Base-by-base conservation (phyloP, 2,329 filamentous ascomycete species). In the Colletotrichum tropicale region DNA sequence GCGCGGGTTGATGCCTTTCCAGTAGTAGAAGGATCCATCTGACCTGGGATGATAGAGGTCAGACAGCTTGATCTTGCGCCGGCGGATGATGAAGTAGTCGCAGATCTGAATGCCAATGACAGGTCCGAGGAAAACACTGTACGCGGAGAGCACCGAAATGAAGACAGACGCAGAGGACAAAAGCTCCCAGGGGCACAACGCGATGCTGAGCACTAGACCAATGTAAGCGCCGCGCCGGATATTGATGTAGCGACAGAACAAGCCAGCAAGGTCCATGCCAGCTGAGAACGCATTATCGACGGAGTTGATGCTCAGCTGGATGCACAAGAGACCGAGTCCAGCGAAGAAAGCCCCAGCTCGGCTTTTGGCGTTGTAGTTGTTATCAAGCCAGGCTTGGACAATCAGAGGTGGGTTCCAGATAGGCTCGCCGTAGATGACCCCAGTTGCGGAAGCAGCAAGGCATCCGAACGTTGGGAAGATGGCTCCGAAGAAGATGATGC, bases 181-280 rank as follows among this genome's bases (percentile, higher is more conserved):
- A 0, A 91, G 83, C 71, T 90, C 82, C 89, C 89, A 91, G 0
- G 89, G 89, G 74, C 87, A 87, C 48, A 86, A 83, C 0, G 84
- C 83, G 38, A 88, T 86, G 15, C 84, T 85, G 8, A 89, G 81
- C 5, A 89, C 77, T 0, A 86, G 83, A 6, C 85, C 87, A 55
- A 91, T 81, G 74, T 88, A 88, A 4, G 86, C 85, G 1, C 90
- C 91, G 3, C 90, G 86, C 6, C 89, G 83, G 73, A 91, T 91
- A 79, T 90, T 91, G 81, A 92, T 87, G 76, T 87, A 91, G 55
- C 83, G 85, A 1, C 89, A 89, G 73, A 87, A 87, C 0, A 91
- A 80, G 2, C 86, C 88, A 0, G 89, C 86, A 65, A 91, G 82
- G 78, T 92, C 91, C 84, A 92, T 90, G 8, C 90, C 90, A 4